Evolutionary conservation across 148 eudicot species (phyloP), one percentile per base, ranked within the genome.

Genomic region (Rhododendron kiyosumense): DNA sequence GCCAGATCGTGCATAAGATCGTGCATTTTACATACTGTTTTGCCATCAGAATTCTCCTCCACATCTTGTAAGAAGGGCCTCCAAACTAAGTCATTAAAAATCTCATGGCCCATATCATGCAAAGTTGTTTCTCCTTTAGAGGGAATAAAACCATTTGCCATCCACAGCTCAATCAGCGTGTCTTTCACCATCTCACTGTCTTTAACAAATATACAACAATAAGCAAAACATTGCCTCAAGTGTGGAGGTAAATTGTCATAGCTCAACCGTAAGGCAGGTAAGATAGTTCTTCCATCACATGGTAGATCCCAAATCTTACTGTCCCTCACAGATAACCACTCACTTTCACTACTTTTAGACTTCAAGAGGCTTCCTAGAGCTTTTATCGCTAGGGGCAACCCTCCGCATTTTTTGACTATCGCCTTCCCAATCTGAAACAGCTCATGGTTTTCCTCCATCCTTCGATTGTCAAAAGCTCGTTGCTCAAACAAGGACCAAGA

Each of bases 311-410:
- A 87, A 7, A 79, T 65, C 14, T 78, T 79, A 84, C 80, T 87
- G 0, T 78, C 14, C 49, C 38, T 36, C 38, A 36, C 38, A 36
- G 3, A 36, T 36, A 2, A 36, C 38, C 38, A 36, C 38, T 36
- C 38, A 36, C 38, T 36, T 2, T 36, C 38, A 36, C 38, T 2
- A 2, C 38, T 36, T 36, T 36, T 36, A 17, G 0, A 10, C 2
- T 32, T 10, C 80, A 87, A 22, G 24, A 87, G 41, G 73, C 88
- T 54, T 36, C 88, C 88, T 3, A 87, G 36, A 22, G 86, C 57
- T 43, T 84, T 87, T 43, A 78, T 11, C 4, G 88, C 85, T 38
- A 87, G 38, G 46, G 86, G 86, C 9, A 83, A 18, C 0, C 86
- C 84, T 32, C 51, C 34, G 32, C 84, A 84, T 65, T 69, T 87